Percentiles rank a stretch among this genome's conserved stretches.
phyloP scores from a whole-genome alignment of 352 stramenopile genomes.

The Pythium folliculosum region DNA sequence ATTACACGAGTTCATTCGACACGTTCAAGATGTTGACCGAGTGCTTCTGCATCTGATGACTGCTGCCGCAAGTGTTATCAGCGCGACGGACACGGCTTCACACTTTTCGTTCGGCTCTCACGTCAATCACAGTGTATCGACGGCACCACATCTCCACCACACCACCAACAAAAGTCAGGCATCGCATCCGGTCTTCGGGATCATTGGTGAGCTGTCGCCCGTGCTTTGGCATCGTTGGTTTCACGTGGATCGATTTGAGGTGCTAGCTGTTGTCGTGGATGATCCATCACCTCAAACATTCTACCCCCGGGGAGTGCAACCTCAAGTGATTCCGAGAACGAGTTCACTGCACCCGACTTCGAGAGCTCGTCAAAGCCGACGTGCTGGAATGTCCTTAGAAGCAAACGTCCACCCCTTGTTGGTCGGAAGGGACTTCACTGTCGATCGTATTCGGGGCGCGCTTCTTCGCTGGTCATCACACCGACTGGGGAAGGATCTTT shows the following conservation, averaged over 20 bases:
- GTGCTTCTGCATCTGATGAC: slow-evolving; percentile 86
- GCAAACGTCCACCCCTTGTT: slow-evolving; percentile 17
- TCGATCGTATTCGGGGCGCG: slow-evolving; percentile 53
- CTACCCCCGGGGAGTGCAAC: slow-evolving; percentile 35
- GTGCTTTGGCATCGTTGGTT: slow-evolving; percentile 92
- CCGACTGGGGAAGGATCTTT: slow-evolving; percentile 74
- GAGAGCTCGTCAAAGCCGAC: slow-evolving; percentile 12
- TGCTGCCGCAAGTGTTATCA: slow-evolving; percentile 39
- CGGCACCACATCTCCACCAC: not conserved
- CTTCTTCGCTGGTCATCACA: slow-evolving; percentile 82
- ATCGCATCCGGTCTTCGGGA: slow-evolving; percentile 87
- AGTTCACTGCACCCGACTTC: slow-evolving; percentile 3
- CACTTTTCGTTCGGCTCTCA: slow-evolving; percentile 77
- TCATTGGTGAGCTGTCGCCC: slow-evolving; percentile 84
- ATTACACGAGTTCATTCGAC: slow-evolving; percentile 82
- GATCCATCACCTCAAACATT: slow-evolving; percentile 64
- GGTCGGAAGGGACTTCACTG: slow-evolving; percentile 59
- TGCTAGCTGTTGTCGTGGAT: slow-evolving; percentile 73
- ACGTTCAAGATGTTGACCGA: slow-evolving; percentile 86
- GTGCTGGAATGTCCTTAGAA: slow-evolving; percentile 23
- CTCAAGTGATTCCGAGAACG: slow-evolving; percentile 20
- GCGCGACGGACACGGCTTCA: slow-evolving; percentile 36
- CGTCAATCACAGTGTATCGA: slow-evolving; percentile 34
- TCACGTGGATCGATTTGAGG: slow-evolving; percentile 85
- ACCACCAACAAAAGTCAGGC: slow-evolving; percentile 44